Evolutionary conservation across 306 rosid genomes (phyloP).

Genomic region (Ormosia semicastrata): DNA sequence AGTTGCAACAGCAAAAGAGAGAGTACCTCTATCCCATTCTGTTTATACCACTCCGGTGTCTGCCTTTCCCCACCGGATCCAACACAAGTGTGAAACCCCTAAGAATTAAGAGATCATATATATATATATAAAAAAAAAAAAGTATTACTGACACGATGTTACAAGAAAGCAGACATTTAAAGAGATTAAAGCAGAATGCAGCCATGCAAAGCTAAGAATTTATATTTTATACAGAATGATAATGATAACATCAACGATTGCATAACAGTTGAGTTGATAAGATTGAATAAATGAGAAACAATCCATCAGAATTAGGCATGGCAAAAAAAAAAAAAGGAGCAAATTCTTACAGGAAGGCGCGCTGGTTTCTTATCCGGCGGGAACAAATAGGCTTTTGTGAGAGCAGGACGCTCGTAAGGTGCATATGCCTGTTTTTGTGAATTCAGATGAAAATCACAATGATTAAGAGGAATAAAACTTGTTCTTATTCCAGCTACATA

Average conservation of each 20-base stretch:
- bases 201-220: background rate
- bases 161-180: background rate
- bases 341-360: constrained; percentile 78
- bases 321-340: background rate
- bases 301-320: background rate
- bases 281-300: background rate
- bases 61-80: constrained; percentile 98
- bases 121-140: background rate
- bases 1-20: background rate
- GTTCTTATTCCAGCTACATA: background rate
- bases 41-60: constrained; percentile 89
- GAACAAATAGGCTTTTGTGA: constrained; percentile 81
- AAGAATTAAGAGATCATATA: background rate
- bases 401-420: constrained; percentile 96
- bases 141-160: background rate
- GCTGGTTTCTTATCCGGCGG: constrained; percentile 91
- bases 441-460: constrained; percentile 16
- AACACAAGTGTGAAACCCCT: constrained; percentile 99
- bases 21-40: constrained; percentile 87
- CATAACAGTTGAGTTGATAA: background rate
- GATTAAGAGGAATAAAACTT: background rate
- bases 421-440: constrained; percentile 56
- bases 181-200: background rate
- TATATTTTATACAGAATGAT: background rate
- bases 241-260: background rate